These are phyloP conservation scores for Populus hybrid DNA, from an alignment of 441 rosid genomes.

Conservation along the genomic window DNA sequence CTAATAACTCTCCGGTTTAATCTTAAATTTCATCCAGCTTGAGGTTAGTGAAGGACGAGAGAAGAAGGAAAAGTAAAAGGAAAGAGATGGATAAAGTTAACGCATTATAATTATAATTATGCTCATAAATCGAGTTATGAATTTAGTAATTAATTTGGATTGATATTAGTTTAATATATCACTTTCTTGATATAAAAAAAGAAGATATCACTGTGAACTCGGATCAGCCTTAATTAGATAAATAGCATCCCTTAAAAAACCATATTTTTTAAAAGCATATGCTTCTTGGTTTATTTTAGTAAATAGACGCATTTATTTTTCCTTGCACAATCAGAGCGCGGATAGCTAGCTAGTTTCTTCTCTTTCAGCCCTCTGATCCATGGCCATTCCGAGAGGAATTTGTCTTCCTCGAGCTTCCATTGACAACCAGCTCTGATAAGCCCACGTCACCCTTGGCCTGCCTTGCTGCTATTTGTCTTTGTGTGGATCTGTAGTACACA, in stretches of 20 bases:
- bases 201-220: too few species aligned
- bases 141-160: too few species aligned
- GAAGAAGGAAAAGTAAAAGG: too few species aligned
- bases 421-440: conserved; percentile 24
- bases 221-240: too few species aligned
- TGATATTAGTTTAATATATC: too few species aligned
- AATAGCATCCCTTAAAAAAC: neutral
- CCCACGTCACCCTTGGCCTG: conserved; percentile 24
- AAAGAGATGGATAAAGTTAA: too few species aligned
- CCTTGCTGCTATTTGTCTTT: conserved; percentile 40
- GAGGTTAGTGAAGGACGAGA: too few species aligned
- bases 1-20: too few species aligned
- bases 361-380: conserved; percentile 1
- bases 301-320: neutral
- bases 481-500: conserved; percentile 48
- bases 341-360: neutral
- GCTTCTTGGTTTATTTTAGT: neutral
- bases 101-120: accelerated
- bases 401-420: conserved; percentile 7
- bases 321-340: neutral
- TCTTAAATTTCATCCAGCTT: too few species aligned
- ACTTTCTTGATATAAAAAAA: too few species aligned
- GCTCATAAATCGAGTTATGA: accelerated
- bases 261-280: neutral
- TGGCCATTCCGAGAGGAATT: neutral